Percentiles rank a stretch among this genome's conserved stretches.
These are phyloP conservation scores for Talaromyces sp. DNA, from an alignment of 2,329 filamentous ascomycete genomes.

Conservation along the genomic window DNA sequence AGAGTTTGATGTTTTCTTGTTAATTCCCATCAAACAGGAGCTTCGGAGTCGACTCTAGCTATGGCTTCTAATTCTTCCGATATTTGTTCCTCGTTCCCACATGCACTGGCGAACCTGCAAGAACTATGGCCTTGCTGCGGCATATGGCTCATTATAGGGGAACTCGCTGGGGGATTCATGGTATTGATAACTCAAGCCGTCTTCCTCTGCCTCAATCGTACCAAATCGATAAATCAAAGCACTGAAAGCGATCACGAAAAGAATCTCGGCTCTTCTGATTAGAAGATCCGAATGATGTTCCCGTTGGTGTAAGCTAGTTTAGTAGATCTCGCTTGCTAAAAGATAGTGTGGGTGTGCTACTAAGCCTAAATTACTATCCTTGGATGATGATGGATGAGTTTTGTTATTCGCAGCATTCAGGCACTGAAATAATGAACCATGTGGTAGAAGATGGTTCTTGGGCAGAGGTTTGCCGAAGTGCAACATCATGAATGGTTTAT, in stretches of 20 bases:
- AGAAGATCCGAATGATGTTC: not conserved
- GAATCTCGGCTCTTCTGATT: not conserved
- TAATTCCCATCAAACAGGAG: not conserved
- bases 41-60: not conserved
- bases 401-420: not conserved
- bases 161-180: not conserved
- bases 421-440: not conserved
- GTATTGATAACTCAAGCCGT: not conserved
- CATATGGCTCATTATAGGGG: not conserved
- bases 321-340: slow-evolving; percentile 1
- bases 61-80: slow-evolving; percentile 1
- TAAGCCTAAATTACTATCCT: not conserved
- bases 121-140: not conserved
- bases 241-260: not conserved
- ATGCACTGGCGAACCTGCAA: no score
- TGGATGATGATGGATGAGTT: not conserved
- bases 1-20: not conserved
- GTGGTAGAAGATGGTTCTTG: not conserved
- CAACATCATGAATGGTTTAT: not conserved
- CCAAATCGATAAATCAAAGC: not conserved
- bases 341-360: not conserved
- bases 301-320: not conserved
- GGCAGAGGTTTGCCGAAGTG: not conserved
- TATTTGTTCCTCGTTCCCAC: not conserved
- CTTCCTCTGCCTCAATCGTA: not conserved